Evolutionary conservation across 148 eudicot species (phyloP).

Genomic region (Persicaria tinctoria): DNA sequence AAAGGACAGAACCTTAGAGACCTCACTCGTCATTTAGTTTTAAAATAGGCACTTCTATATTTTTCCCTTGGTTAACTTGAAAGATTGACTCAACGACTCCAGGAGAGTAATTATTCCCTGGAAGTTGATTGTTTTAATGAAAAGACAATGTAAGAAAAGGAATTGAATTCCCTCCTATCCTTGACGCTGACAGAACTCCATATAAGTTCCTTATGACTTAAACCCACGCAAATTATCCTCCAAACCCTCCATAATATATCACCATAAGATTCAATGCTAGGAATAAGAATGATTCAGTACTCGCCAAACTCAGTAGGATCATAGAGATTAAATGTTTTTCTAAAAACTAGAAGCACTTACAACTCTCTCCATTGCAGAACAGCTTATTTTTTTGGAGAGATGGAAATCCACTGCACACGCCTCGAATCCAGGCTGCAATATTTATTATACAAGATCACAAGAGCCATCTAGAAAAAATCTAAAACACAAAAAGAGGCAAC

Average conservation of each 20-base stretch:
- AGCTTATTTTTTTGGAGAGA: slow-evolving; percentile 36
- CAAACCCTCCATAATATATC: background rate
- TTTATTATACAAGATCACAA: slow-evolving; percentile 1
- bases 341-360: slow-evolving; percentile 33
- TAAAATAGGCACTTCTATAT: slow-evolving; percentile 2
- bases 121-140: background rate
- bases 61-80: background rate
- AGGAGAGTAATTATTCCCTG: background rate
- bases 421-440: slow-evolving; percentile 78
- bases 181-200: background rate
- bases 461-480: background rate
- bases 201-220: background rate
- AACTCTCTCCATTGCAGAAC: slow-evolving; percentile 44
- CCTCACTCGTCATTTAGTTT: background rate
- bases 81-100: background rate
- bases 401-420: slow-evolving; percentile 64
- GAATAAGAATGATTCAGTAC: background rate
- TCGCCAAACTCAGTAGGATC: background rate
- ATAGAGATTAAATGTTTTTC: background rate
- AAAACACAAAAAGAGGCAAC: background rate
- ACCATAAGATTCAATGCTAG: background rate
- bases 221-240: background rate
- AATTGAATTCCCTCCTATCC: background rate
- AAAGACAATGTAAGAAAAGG: background rate
- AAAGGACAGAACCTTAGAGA: background rate